These are phyloP conservation scores for Septoria petroselini DNA, from an alignment of 2,329 filamentous ascomycete genomes.

Conservation along the genomic window DNA sequence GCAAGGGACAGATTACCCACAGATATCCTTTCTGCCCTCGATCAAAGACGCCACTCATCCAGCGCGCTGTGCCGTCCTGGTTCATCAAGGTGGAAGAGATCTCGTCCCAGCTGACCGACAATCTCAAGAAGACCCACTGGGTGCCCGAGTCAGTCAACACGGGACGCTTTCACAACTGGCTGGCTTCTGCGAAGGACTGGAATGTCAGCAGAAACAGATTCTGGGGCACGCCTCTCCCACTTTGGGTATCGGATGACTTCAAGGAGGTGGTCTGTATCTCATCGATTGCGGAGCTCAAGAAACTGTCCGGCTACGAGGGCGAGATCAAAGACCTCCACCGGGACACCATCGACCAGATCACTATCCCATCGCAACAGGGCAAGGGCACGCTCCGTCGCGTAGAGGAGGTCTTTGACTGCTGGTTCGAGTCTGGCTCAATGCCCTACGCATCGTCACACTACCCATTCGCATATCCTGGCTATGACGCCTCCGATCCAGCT, in stretches of 20 bases:
- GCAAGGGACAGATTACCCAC: conserved; percentile 84
- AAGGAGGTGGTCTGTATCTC: conserved; percentile 85
- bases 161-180: conserved; percentile 87
- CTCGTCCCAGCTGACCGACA: conserved; percentile 83
- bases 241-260: conserved; percentile 88
- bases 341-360: conserved; percentile 90
- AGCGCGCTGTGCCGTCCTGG: conserved; percentile 89
- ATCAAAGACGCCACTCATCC: conserved; percentile 92
- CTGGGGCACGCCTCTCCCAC: conserved; percentile 88
- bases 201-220: conserved; percentile 91
- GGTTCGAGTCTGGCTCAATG: conserved; percentile 97
- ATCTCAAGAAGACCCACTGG: conserved; percentile 88
- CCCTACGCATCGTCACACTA: conserved; percentile 89
- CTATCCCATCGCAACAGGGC: conserved; percentile 84
- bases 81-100: conserved; percentile 85
- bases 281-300: conserved; percentile 77
- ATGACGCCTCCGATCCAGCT: conserved; percentile 32
- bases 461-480: conserved; percentile 81
- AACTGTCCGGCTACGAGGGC: conserved; percentile 80
- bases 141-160: conserved; percentile 89
- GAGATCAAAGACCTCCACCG: conserved; percentile 84
- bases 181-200: conserved; percentile 87
- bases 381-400: conserved; percentile 78
- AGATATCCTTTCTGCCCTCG: conserved; percentile 92
- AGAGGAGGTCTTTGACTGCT: conserved; percentile 92